These are phyloP conservation scores for Cupressus sempervirens DNA, from an alignment of 75 land plant species.

Conservation along the genomic window DNA sequence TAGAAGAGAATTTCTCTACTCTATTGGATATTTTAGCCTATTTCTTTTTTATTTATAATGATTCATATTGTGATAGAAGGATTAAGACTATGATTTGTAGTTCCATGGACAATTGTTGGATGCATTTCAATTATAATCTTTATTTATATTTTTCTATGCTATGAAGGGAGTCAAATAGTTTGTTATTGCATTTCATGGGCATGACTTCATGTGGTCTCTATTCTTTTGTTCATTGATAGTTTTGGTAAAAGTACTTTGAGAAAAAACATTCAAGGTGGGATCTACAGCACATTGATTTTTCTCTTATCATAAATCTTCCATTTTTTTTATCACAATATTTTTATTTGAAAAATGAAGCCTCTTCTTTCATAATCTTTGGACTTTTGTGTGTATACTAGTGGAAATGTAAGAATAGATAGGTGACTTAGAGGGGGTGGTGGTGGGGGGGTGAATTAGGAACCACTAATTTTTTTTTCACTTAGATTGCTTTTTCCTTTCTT, in stretches of 20 bases:
- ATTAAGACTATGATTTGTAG: not conserved
- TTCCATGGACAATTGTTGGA: not conserved
- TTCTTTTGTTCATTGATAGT: conserved; percentile 4
- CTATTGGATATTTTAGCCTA: conserved; percentile 3
- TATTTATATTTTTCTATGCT: not conserved
- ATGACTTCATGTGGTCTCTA: not conserved
- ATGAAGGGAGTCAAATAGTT: not conserved
- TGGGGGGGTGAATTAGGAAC: no score
- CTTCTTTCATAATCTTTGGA: not conserved
- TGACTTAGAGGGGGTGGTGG: no score
- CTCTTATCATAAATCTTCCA: not conserved
- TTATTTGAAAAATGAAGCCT: not conserved
- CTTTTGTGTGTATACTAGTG: not conserved
- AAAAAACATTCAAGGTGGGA: not conserved
- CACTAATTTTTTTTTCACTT: no score
- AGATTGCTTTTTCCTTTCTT: no score
- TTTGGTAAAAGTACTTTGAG: not conserved
- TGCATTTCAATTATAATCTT: not conserved
- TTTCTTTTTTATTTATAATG: not conserved
- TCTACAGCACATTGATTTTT: conserved; percentile 6
- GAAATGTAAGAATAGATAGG: no score
- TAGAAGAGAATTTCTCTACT: not conserved
- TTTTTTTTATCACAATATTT: not conserved
- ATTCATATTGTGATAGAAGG: not conserved
- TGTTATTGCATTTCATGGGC: not conserved